Percentiles rank a stretch among this genome's conserved stretches.
phyloP scores from a whole-genome alignment of 306 rosid genomes.

The Alnus rubra region DNA sequence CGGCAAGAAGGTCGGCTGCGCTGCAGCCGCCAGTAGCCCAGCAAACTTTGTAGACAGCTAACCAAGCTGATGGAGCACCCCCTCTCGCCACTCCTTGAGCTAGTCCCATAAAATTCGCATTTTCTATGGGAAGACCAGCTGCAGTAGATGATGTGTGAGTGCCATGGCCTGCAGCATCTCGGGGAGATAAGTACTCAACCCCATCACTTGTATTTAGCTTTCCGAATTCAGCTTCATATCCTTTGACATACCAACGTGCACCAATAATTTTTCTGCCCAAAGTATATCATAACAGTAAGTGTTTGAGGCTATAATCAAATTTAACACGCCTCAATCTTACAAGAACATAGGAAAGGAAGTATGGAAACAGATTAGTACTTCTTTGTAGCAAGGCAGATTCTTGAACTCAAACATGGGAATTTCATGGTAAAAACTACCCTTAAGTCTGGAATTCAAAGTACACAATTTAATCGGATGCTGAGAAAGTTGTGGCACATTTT shows the following conservation, averaged over 20 bases:
- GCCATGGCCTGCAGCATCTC: constrained; percentile 64
- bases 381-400: not conserved
- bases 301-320: not conserved
- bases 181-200: constrained; percentile 48
- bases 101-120: constrained; percentile 49
- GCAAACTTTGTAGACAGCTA: constrained; percentile 62
- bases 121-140: constrained; percentile 45
- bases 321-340: not conserved
- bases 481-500: not conserved
- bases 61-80: constrained; percentile 61
- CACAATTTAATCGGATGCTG: not conserved
- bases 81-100: constrained; percentile 64
- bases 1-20: constrained; percentile 63
- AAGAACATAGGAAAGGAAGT: not conserved
- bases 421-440: not conserved
- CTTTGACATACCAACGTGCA: constrained; percentile 67
- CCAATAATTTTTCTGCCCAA: constrained; percentile 63
- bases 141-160: constrained; percentile 70
- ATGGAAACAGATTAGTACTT: not conserved
- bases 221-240: constrained; percentile 68
- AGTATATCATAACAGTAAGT: not conserved
- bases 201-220: constrained; percentile 40
- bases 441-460: not conserved
- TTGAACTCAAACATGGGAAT: not conserved
- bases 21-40: constrained; percentile 61